Base-by-base conservation (phyloP, 2,329 filamentous ascomycete species). In the Aspergillus ustus region DNA sequence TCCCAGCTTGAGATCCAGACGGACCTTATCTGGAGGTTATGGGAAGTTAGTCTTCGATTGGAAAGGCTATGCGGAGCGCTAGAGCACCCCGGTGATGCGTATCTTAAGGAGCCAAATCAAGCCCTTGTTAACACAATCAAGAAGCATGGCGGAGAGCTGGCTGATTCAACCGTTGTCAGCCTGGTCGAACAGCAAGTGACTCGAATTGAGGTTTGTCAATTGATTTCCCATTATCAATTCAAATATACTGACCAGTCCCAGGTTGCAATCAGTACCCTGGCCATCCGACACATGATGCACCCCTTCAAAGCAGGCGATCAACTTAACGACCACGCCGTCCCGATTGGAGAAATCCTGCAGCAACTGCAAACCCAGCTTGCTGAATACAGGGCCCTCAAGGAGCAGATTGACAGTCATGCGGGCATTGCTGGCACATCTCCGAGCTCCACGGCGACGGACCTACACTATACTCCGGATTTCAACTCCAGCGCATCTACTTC, bases 161-260 rank as follows among this genome's bases (percentile, higher is more conserved):
- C 93, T 29, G 95, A 98, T 81, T 84, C 87, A 57, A 94, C 96
- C 77, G 81, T 98, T 77, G 80, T 96, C 59, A 93, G 92, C 72
- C 92, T 99, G 72, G 85, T 98, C 76, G 93, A 96, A 75, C 93
- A 98, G 74, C 93, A 97, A 83, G 91, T 99, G 69, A 93, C 91
- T 75, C 88, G 95, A 72, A 96, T 99, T 75, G 95, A 99, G 88
- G 93, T 96, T 82, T 78, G 89, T 79, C 2, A 17, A n/a, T 29
- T 52, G 53, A n/a, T 7, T 49, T 29, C n/a, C 7, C 25, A 31
- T 43, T 53, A 59, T 20, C 19, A 13, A 40, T 59, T 11, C 17
- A 1, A 9, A 43, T 46, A 40, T 62, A 22, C 57, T 69, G 29
- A 67, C 62, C 20, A 51, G 52, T 70, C 77, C 15, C 67, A 96